These are phyloP conservation scores for Erythrobasidium yunnanense DNA, from an alignment of 768 basidiomycete species.

Conservation along the genomic window DNA sequence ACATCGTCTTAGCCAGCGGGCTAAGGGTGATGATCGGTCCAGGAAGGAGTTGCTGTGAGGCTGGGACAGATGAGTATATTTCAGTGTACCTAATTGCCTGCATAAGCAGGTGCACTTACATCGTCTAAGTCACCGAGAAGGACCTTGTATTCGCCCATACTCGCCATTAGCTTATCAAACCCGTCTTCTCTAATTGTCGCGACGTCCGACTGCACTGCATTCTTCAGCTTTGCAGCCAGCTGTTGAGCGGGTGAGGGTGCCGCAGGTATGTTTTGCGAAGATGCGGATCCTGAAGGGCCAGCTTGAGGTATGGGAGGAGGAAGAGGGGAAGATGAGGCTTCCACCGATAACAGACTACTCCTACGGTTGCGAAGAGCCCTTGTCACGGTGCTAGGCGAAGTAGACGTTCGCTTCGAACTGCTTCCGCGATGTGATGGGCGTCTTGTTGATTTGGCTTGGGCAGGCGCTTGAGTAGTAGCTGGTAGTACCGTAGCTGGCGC, in stretches of 20 bases:
- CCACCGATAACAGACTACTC: no score
- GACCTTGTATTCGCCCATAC: neutral
- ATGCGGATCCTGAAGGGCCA: no score
- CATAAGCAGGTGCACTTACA: no score
- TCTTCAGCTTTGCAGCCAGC: slow-evolving; percentile 5
- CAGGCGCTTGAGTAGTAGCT: no score
- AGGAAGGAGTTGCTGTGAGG: slow-evolving; percentile 9
- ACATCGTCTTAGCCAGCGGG: slow-evolving; percentile 4
- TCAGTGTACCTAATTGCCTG: neutral
- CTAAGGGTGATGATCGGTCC: slow-evolving; percentile 19
- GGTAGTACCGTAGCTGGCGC: neutral
- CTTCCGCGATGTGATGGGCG: no score
- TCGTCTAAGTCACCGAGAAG: slow-evolving; percentile 14
- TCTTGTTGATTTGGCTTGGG: no score
- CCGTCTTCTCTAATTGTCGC: neutral
- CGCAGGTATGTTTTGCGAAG: neutral
- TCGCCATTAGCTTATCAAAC: neutral
- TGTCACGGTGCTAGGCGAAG: no score
- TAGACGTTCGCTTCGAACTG: no score
- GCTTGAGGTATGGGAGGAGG: no score
- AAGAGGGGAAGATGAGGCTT: no score
- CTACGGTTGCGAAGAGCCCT: no score
- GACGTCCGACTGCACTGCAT: neutral
- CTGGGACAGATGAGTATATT: neutral
- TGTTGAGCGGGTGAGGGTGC: neutral